These are phyloP conservation scores for Thalia dealbata DNA, from an alignment of 176 grass and related monocot genomes.

Conservation along the genomic window DNA sequence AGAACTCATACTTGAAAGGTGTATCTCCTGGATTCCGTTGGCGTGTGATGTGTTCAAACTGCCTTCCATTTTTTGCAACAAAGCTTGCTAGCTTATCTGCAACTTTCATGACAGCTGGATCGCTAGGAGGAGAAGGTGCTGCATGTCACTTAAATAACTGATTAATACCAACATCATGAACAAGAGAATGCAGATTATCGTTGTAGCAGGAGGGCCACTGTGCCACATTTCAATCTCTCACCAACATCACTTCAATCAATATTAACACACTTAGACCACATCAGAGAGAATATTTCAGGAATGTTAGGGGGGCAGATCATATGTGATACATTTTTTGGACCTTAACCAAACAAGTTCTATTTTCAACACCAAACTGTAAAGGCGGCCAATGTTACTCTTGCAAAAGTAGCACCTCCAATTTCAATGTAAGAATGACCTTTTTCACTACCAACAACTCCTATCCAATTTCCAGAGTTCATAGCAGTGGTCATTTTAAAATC, in stretches of 20 bases:
- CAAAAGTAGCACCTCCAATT: no score
- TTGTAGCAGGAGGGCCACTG: slow-evolving; percentile 33
- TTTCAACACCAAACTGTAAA: background rate
- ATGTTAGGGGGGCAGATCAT: slow-evolving; percentile 10
- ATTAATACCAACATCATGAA: slow-evolving; percentile 59
- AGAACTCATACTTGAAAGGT: slow-evolving; percentile 68
- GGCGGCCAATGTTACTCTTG: background rate
- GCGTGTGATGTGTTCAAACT: slow-evolving; percentile 79
- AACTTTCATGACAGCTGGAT: slow-evolving; percentile 85
- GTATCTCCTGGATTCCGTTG: slow-evolving; percentile 91
- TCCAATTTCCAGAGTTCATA: no score
- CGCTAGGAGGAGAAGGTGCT: slow-evolving; percentile 69
- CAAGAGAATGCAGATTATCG: slow-evolving; percentile 65
- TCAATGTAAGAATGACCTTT: no score
- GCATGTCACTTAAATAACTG: slow-evolving; percentile 99
- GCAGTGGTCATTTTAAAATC: no score
- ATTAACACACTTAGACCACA: slow-evolving; percentile 9
- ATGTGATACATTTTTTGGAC: slow-evolving; percentile 6
- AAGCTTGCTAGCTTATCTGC: slow-evolving; percentile 83
- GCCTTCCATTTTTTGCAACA: slow-evolving; percentile 93
- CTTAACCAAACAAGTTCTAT: background rate
- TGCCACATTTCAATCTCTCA: slow-evolving; percentile 65
- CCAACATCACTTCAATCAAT: slow-evolving; percentile 49
- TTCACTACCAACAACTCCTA: no score
- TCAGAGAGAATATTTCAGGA: slow-evolving; percentile 25